Conservation (phyloP, 2,329 filamentous ascomycete species). For the Penicillium sp. region DNA sequence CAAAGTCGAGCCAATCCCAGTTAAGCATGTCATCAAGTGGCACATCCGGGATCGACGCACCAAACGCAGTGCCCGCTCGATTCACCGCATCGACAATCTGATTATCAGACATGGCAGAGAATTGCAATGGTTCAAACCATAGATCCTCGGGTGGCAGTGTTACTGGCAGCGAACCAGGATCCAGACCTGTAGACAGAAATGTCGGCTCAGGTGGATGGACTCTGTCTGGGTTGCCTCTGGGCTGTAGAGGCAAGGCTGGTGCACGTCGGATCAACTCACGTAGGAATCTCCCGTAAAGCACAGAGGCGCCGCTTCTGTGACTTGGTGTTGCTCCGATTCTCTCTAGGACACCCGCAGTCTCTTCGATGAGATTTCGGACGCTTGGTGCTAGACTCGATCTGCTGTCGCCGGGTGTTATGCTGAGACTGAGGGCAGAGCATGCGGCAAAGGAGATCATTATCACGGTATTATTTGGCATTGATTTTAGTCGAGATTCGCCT, state of each 20-base stretch:
- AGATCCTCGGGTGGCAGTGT: slow-evolving; percentile 33
- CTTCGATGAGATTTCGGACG: slow-evolving; percentile 64
- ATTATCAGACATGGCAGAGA: slow-evolving; percentile 68
- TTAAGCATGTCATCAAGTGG: slow-evolving; percentile 61
- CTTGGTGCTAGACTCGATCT: slow-evolving; percentile 61
- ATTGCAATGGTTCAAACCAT: slow-evolving; percentile 58
- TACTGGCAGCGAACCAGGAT: slow-evolving; percentile 12
- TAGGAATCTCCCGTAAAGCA: slow-evolving; percentile 58
- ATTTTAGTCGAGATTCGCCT: slow-evolving; percentile 66
- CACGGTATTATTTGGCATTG: slow-evolving; percentile 76
- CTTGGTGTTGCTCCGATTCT: slow-evolving; percentile 65
- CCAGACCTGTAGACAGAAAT: slow-evolving; percentile 12
- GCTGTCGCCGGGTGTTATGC: slow-evolving; percentile 57
- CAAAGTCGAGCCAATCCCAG: slow-evolving; percentile 57
- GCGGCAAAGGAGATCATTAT: slow-evolving; percentile 78
- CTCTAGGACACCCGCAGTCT: slow-evolving; percentile 67
- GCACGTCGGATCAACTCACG: slow-evolving; percentile 49
- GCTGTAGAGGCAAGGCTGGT: slow-evolving; percentile 24
- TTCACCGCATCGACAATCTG: slow-evolving; percentile 67
- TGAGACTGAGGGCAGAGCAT: slow-evolving; percentile 66
- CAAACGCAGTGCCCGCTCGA: slow-evolving; percentile 61
- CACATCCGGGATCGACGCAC: slow-evolving; percentile 55
- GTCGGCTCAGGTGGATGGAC: slow-evolving; percentile 15
- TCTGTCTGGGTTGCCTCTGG: slow-evolving; percentile 3
- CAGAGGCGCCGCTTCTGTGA: slow-evolving; percentile 67